Percentiles rank a stretch among this genome's conserved stretches.
Conservation (phyloP, 176 grass and related monocot species). For the Miscanthus lutarioriparius region DNA sequence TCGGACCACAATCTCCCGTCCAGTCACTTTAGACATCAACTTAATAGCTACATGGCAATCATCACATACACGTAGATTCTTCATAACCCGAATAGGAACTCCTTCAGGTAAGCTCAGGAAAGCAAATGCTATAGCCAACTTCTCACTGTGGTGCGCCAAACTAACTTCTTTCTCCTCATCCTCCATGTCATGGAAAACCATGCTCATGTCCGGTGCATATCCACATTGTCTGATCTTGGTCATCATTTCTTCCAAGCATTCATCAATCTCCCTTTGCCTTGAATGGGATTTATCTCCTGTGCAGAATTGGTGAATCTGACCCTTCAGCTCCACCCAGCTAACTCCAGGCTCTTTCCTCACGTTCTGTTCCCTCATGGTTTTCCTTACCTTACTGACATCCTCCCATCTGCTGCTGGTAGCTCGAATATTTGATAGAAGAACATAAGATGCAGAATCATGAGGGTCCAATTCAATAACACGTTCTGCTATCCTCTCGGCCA, state of each 20-base stretch:
- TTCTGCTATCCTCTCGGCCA: slow-evolving; percentile 59
- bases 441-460: slow-evolving; percentile 63
- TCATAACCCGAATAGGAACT: slow-evolving; percentile 73
- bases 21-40: slow-evolving; percentile 55
- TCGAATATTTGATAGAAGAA: slow-evolving; percentile 72
- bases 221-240: slow-evolving; percentile 57
- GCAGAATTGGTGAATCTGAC: slow-evolving; percentile 64
- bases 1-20: slow-evolving; percentile 67
- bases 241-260: slow-evolving; percentile 57
- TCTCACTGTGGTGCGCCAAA: slow-evolving; percentile 73
- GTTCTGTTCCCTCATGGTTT: slow-evolving; percentile 54
- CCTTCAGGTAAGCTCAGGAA: slow-evolving; percentile 57
- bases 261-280: slow-evolving; percentile 47
- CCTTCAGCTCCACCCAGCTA: slow-evolving; percentile 75
- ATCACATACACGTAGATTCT: slow-evolving; percentile 75
- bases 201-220: slow-evolving; percentile 63
- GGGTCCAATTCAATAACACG: slow-evolving; percentile 63
- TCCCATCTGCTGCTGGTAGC: slow-evolving; percentile 58
- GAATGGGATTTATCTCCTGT: slow-evolving; percentile 60
- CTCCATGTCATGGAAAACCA: slow-evolving; percentile 79
- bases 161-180: slow-evolving; percentile 78
- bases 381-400: slow-evolving; percentile 49
- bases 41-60: slow-evolving; percentile 83
- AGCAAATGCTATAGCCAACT: slow-evolving; percentile 75
- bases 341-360: slow-evolving; percentile 74